Evolutionary conservation across 441 rosid genomes (phyloP), one percentile per base, ranked within the genome.

Genomic region (Lepidium campestre): DNA sequence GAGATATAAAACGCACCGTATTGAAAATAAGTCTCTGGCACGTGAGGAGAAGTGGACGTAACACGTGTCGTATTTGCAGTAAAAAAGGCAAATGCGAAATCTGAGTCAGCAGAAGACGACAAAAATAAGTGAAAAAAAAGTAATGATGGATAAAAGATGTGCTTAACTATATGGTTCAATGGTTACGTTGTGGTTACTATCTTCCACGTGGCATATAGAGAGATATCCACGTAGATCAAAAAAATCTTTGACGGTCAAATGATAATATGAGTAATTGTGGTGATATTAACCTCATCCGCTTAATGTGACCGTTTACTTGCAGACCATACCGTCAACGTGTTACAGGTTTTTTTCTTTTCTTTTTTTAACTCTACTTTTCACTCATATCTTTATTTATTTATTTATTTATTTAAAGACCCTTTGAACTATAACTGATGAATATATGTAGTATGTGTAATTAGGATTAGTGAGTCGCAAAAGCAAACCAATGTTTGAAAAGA

Each of bases 261-360:
- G 68, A 63, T n/a, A n/a, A 46, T 45, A 71, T 39, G 71, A 72
- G 48, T 57, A 57, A 10, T 57, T 48, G 54, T 20, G 48, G 36
- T 19, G 58, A 23, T 11, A 64, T 10, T 7, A 40, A 58, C 13
- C 45, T 34, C 59, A 68, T 68, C 10, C 14, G 45, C 44, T 68
- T 68, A 40, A 11, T 40, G 44, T 60, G 68, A 61, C 46, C 67
- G 61, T 72, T 72, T 58, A 40, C 56, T 35, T 58, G 27, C 67
- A 52, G 72, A 67, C 76, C 62, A 25, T 48, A 72, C 76, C 67
- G 76, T 57, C 70, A 71, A 71, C 75, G 70, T 71, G 44, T 29
- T 60, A 18, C 39, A 52, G 18, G n/a, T 37, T 58, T 23, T 48
- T 2, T 19, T 35, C 17, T 39, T n/a, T n/a, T 5, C 10, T 41